Evolutionary conservation across 495 filamentous ascomycete genomes (phyloP).

Genomic region (Pseudevernia furfuracea): DNA sequence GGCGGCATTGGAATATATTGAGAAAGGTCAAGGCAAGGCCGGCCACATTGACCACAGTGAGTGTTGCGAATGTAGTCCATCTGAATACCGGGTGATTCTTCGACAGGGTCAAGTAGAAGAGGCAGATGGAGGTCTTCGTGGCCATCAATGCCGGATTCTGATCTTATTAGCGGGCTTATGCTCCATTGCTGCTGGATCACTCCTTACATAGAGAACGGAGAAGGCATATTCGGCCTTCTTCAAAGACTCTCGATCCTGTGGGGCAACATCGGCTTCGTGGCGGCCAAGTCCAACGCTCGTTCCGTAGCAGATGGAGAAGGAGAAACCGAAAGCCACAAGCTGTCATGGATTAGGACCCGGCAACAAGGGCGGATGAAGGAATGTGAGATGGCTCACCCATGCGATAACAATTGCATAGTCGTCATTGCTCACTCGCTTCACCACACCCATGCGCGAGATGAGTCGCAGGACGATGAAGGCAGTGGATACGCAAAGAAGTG

Average conservation of each 20-base stretch:
- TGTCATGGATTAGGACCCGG: constrained; percentile 25
- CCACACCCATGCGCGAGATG: constrained; percentile 63
- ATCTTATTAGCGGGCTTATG: constrained; percentile 21
- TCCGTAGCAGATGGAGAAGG: constrained; percentile 67
- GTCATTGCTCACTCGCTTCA: constrained; percentile 60
- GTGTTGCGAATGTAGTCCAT: constrained; percentile 59
- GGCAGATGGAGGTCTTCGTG: constrained; percentile 83
- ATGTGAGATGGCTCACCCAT: constrained; percentile 49
- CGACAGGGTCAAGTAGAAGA: constrained; percentile 78
- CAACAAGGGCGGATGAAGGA: not conserved
- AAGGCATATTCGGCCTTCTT: constrained; percentile 71
- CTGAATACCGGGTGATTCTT: constrained; percentile 65
- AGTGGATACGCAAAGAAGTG: constrained; percentile 57
- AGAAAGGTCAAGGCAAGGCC: constrained; percentile 74
- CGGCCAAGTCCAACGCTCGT: constrained; percentile 64
- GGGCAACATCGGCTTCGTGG: constrained; percentile 58
- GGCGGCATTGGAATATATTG: constrained; percentile 85
- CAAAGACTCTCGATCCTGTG: constrained; percentile 40
- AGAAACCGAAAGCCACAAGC: constrained; percentile 67
- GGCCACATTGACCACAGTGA: constrained; percentile 66
- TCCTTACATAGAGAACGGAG: constrained; percentile 71
- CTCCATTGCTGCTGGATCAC: not conserved
- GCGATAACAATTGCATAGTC: constrained; percentile 81
- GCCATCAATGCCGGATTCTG: constrained; percentile 86
- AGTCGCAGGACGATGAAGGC: constrained; percentile 67